Evolutionary conservation across 208 protist species (phyloP).

Genomic region (Acanthamoeba castellanii): DNA sequence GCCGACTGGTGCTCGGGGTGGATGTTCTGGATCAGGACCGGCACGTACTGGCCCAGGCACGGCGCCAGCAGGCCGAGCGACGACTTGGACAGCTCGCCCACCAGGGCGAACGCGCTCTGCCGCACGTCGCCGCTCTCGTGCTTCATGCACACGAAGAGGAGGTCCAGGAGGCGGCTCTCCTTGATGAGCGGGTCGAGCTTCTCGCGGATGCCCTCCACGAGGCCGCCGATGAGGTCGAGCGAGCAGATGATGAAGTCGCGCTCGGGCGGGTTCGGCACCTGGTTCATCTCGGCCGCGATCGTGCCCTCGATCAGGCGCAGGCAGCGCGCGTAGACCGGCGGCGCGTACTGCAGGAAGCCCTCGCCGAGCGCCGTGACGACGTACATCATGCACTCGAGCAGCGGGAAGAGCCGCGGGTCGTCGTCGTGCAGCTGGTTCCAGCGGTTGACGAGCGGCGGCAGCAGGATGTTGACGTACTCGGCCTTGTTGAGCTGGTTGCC

Average conservation of each 20-base stretch:
- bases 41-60: conserved; percentile 84
- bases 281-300: conserved; percentile 35
- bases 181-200: conserved; percentile 84
- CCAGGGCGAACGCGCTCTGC: conserved; percentile 90
- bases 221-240: conserved; percentile 90
- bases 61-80: conserved; percentile 80
- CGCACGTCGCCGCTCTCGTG: conserved; percentile 83
- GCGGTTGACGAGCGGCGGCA: conserved; percentile 86
- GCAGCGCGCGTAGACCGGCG: conserved; percentile 74
- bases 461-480: conserved; percentile 81
- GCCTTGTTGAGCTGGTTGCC: conserved; percentile 82
- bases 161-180: conserved; percentile 77
- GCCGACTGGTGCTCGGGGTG: conserved; percentile 85
- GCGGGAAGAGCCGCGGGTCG: conserved; percentile 66
- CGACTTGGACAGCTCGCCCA: conserved; percentile 90
- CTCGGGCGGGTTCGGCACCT: conserved; percentile 74
- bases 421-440: conserved; percentile 86
- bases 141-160: conserved; percentile 87
- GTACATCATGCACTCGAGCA: conserved; percentile 79
- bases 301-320: conserved; percentile 78
- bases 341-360: conserved; percentile 73
- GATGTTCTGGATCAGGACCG: conserved; percentile 85
- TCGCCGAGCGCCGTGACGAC: conserved; percentile 75
- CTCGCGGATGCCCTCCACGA: conserved; percentile 87
- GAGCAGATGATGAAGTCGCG: conserved; percentile 90